Evolutionary conservation across 2,329 filamentous ascomycete species (phyloP).

Genomic region (Dichotomopilus funicola): DNA sequence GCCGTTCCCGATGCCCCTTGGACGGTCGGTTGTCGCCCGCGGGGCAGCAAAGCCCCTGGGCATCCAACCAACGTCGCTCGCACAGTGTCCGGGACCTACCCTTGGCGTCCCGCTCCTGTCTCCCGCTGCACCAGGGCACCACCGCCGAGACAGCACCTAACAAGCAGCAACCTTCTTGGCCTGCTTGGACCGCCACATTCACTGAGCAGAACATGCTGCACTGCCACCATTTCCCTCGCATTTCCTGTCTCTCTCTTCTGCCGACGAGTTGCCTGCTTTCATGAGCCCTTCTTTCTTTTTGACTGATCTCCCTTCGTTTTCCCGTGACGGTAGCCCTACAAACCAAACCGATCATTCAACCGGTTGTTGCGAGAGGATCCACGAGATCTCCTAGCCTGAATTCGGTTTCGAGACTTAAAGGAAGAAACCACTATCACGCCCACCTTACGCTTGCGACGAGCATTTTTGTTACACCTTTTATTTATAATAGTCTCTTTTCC

Average conservation of each 20-base stretch:
- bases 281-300: background rate
- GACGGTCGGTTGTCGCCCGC: too few species aligned
- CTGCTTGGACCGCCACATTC: conserved; percentile 9
- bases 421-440: too few species aligned
- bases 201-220: conserved; percentile 7
- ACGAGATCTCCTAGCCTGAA: too few species aligned
- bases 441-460: too few species aligned
- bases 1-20: conserved; percentile 1
- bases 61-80: conserved; percentile 3
- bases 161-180: background rate
- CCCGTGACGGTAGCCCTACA: background rate
- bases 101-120: background rate
- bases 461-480: too few species aligned
- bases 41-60: background rate
- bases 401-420: too few species aligned
- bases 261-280: background rate
- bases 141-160: too few species aligned
- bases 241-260: background rate
- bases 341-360: background rate
- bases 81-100: conserved; percentile 4
- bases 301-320: background rate
- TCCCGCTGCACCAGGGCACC: too few species aligned
- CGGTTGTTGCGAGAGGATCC: too few species aligned
- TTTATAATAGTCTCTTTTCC: background rate
- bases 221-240: conserved; percentile 7